phyloP scores from a whole-genome alignment of 2,329 filamentous ascomycete genomes.

The Fusarium phyllophilum region DNA sequence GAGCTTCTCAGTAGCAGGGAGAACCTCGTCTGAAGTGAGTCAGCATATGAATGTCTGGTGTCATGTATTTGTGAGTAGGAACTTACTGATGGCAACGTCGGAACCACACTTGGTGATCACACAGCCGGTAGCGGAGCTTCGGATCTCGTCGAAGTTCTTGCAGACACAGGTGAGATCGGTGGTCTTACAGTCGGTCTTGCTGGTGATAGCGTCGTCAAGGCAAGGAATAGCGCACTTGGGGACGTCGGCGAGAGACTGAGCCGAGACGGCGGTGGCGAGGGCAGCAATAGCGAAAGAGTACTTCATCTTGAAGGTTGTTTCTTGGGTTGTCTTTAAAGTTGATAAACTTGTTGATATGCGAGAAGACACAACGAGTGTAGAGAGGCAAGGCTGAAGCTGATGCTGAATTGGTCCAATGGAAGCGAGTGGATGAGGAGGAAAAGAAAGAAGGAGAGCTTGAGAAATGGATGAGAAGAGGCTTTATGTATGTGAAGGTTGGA shows the following conservation, averaged over 20 bases:
- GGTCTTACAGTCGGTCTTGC: conserved; percentile 46
- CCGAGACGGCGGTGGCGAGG: conserved; percentile 49
- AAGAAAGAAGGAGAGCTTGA: conserved; percentile 12
- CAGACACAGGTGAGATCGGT: conserved; percentile 51
- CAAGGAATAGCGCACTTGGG: conserved; percentile 53
- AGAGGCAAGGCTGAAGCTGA: conserved; percentile 15
- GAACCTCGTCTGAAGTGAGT: conserved; percentile 49
- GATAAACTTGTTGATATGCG: conserved; percentile 9
- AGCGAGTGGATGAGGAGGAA: conserved; percentile 48
- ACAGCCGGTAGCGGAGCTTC: conserved; percentile 48
- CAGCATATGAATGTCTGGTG: conserved; percentile 12
- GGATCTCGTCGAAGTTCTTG: conserved; percentile 48
- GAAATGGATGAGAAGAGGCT: conserved; percentile 36
- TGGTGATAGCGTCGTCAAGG: conserved; percentile 47
- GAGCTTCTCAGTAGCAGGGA: conserved; percentile 51
- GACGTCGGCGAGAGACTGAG: conserved; percentile 49
- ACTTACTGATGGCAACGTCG: conserved; percentile 53
- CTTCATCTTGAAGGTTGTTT: conserved; percentile 51
- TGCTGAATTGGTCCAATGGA: conserved; percentile 31
- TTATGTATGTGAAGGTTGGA: conserved; percentile 45
- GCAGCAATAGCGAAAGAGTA: conserved; percentile 48
- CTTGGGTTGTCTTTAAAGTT: neutral
- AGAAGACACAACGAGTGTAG: conserved; percentile 45
- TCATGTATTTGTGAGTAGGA: neutral
- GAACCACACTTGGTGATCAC: conserved; percentile 51